phyloP scores from a whole-genome alignment of 768 basidiomycete species.

The Mycena crocata region DNA sequence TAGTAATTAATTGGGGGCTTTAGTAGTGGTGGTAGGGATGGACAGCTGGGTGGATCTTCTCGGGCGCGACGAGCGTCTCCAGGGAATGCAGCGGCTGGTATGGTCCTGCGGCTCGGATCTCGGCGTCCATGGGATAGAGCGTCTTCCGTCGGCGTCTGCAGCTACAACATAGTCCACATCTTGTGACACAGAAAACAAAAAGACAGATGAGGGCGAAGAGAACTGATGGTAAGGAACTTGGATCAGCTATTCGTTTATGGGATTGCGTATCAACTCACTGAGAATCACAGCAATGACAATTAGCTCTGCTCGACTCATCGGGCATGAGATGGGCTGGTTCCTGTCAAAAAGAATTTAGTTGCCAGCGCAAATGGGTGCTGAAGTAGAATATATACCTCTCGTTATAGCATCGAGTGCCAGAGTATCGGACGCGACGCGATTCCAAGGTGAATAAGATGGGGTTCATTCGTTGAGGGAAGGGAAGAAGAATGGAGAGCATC shows the following conservation, averaged over 20 bases:
- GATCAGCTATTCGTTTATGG: background rate
- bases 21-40: conserved; percentile 19
- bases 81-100: background rate
- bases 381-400: background rate
- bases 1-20: background rate
- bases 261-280: conserved; percentile 1
- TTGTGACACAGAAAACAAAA: background rate
- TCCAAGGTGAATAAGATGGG: conserved; percentile 1
- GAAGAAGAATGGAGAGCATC: background rate
- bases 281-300: conserved; percentile 8
- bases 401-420: conserved; percentile 27
- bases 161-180: conserved; percentile 1
- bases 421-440: conserved; percentile 13
- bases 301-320: conserved; percentile 10
- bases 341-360: conserved; percentile 2
- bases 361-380: background rate
- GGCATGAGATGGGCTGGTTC: conserved; percentile 18
- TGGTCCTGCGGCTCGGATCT: background rate
- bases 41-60: conserved; percentile 12
- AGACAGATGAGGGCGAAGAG: background rate
- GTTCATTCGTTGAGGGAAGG: background rate
- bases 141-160: conserved; percentile 10
- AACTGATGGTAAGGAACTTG: background rate
- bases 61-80: conserved; percentile 19
- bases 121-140: background rate